Base-by-base conservation (phyloP, 176 grass and related monocot species). In the Themeda triandra region DNA sequence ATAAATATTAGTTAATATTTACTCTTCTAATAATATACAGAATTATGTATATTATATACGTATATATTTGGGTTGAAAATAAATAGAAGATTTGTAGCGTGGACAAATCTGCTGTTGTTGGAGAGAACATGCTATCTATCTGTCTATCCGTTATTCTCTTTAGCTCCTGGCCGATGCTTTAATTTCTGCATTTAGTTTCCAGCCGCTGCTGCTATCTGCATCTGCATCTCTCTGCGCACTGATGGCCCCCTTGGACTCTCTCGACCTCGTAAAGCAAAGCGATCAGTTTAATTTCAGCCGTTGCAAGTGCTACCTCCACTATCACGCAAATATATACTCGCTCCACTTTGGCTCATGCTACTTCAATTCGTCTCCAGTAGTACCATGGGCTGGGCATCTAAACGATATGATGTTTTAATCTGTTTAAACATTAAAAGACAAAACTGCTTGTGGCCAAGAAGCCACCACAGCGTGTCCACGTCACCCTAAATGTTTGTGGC, bases 151-250 rank as follows among this genome's bases (percentile, higher is more conserved):
- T 36, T 5, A 17, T 23, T 44, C 58, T 83, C 87, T 89, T 89
- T 85, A 75, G 60, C 81, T 84, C 76, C 82, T 85, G 45, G 76
- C 87, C 87, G 82, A 75, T 84, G 45, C 69, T 89, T 89, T 84
- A 10, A 13, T 7, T 40, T 64, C 12, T 24, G 27, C 9, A 49
- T 19, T 25, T 58, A 58, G 54, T 58, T 73, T 73, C 6, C 71
- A 51, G 44, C 45, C 28, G 44, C 44, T 31, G 71, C 44, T 49
- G 25, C 15, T 49, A 4, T 31, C 41, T 63, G 25, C 42, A 46
- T 28, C 10, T 59, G 49, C 67, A 33, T 39, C 35, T 53, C 18
- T 53, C 8, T 9, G 49, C 6, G 17, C 6, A 3, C 10, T 62
- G 56, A 23, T 56, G 56, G 21, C 3, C 56, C 59, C 24, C 11